Evolutionary conservation across 2,329 filamentous ascomycete species (phyloP).

Genomic region (Apiospora pterosperma): DNA sequence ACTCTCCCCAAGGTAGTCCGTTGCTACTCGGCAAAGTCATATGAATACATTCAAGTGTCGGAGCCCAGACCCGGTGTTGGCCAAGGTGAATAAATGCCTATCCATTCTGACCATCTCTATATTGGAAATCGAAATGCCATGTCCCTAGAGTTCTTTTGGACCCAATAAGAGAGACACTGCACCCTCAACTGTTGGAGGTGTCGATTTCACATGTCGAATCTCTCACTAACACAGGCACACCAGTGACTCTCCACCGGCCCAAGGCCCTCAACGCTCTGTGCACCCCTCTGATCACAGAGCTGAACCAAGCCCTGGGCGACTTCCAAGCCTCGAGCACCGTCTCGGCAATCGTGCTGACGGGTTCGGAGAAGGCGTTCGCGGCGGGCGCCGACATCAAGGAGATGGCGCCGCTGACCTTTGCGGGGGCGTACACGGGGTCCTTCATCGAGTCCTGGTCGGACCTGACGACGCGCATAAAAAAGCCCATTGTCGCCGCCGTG

Average conservation of each 20-base stretch:
- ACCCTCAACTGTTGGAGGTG: neutral
- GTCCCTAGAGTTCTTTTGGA: conserved; percentile 2
- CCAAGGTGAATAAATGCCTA: conserved; percentile 64
- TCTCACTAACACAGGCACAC: conserved; percentile 9
- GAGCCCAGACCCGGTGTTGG: conserved; percentile 86
- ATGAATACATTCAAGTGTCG: conserved; percentile 81
- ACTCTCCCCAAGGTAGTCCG: conserved; percentile 55
- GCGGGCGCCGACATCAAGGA: conserved; percentile 99
- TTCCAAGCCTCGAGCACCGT: conserved; percentile 69
- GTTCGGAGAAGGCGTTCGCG: conserved; percentile 85
- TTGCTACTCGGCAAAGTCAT: conserved; percentile 52
- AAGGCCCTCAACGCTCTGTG: conserved; percentile 94
- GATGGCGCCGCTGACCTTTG: conserved; percentile 91
- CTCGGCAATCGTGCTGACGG: conserved; percentile 79
- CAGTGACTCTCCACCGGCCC: conserved; percentile 90
- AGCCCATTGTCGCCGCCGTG: conserved; percentile 90
- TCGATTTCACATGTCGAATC: neutral
- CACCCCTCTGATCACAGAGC: conserved; percentile 84
- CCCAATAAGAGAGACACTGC: too few relatives aligned
- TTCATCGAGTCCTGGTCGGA: conserved; percentile 96
- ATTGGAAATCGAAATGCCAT: neutral
- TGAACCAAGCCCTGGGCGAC: conserved; percentile 72
- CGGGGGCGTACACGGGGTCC: conserved; percentile 79
- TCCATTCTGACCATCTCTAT: neutral
- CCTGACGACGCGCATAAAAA: conserved; percentile 80